Conservation (phyloP, 2,329 filamentous ascomycete genomes). For the Talaromyces islandicus region DNA sequence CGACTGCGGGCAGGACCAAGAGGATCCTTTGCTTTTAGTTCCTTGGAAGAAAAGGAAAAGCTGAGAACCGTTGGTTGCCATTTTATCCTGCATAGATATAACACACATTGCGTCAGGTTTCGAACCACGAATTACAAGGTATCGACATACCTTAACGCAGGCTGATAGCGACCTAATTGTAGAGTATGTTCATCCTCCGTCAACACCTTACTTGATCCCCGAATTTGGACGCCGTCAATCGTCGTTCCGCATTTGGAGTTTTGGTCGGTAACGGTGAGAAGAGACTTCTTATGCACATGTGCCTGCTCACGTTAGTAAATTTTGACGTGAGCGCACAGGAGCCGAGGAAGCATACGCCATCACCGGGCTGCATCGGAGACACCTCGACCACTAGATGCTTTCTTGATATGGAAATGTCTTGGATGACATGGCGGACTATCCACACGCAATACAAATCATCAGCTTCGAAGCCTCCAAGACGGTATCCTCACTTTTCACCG, state of each 20-base stretch:
- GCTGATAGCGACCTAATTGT: constrained; percentile 63
- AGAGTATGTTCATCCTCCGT: constrained; percentile 57
- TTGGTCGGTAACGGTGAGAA: constrained; percentile 68
- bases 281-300: constrained; percentile 59
- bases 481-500: background rate
- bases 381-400: constrained; percentile 80
- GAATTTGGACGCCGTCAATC: constrained; percentile 67
- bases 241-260: constrained; percentile 79
- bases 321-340: background rate
- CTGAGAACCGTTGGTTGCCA: constrained; percentile 80
- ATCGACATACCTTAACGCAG: constrained; percentile 39
- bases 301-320: constrained; percentile 39
- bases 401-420: constrained; percentile 77
- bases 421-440: constrained; percentile 63
- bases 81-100: constrained; percentile 51
- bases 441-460: background rate
- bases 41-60: constrained; percentile 69
- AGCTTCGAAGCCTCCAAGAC: background rate
- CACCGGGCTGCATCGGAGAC: constrained; percentile 56
- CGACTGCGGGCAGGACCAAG: constrained; percentile 56
- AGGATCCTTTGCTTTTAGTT: constrained; percentile 59
- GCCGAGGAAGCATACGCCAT: constrained; percentile 52
- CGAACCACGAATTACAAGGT: background rate
- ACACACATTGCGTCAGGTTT: background rate
- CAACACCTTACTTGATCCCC: constrained; percentile 55